phyloP scores from a whole-genome alignment of 768 basidiomycete species.

The Phlebiopsis flavidoalba region DNA sequence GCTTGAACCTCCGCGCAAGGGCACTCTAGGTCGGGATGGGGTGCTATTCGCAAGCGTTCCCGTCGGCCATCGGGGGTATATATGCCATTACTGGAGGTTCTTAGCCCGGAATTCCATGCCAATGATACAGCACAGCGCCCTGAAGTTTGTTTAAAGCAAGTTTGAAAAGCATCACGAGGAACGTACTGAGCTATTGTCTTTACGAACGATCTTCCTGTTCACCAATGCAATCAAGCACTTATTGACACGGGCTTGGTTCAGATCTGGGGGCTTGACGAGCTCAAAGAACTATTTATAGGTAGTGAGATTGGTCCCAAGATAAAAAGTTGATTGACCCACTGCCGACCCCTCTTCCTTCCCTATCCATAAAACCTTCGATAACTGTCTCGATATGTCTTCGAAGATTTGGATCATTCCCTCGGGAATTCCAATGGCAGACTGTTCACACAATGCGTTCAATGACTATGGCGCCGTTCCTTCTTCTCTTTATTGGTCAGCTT shows the following conservation, averaged over 20 bases:
- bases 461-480: slow-evolving; percentile 69
- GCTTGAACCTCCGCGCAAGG: no score
- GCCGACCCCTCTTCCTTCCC: slow-evolving; percentile 54
- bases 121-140: slow-evolving; percentile 67
- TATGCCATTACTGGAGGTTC: no score
- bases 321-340: slow-evolving; percentile 31
- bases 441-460: slow-evolving; percentile 70
- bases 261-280: slow-evolving; percentile 71
- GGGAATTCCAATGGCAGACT: slow-evolving; percentile 85
- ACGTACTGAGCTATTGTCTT: slow-evolving; percentile 48
- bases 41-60: no score
- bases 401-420: slow-evolving; percentile 81
- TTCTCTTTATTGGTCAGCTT: slow-evolving; percentile 77
- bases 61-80: no score
- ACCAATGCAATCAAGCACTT: slow-evolving; percentile 91
- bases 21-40: no score
- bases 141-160: slow-evolving; percentile 21
- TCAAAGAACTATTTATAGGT: slow-evolving; percentile 54
- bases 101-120: slow-evolving; percentile 47
- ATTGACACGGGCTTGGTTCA: slow-evolving; percentile 88
- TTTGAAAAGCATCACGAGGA: neutral
- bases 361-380: slow-evolving; percentile 71
- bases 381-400: slow-evolving; percentile 77
- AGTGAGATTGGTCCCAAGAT: slow-evolving; percentile 39
- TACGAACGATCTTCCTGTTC: slow-evolving; percentile 76